phyloP scores from a whole-genome alignment of 2,329 filamentous ascomycete species.

The Microcyclospora pomicola region DNA sequence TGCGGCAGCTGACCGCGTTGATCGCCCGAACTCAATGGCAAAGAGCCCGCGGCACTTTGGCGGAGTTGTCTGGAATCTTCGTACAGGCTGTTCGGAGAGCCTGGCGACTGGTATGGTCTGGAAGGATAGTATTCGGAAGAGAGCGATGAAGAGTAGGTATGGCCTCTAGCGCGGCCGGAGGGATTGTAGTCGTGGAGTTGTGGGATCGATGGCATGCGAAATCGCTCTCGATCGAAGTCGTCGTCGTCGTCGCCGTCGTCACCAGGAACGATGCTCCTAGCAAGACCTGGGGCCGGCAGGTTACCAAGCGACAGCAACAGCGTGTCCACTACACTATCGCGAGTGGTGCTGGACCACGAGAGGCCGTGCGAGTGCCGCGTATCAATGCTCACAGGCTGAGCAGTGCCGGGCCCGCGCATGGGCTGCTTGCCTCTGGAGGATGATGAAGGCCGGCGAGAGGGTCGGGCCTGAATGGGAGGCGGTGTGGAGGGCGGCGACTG shows the following conservation, averaged over 20 bases:
- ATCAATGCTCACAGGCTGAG: not conserved
- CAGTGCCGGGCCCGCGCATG: not conserved
- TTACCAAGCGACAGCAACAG: constrained; percentile 90
- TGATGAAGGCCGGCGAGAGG: not conserved
- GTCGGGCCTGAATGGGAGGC: not conserved
- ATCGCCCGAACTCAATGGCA: too few species aligned
- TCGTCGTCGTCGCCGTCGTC: constrained; percentile 7
- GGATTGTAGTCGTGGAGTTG: constrained; percentile 12
- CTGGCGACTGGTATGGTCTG: constrained; percentile 10
- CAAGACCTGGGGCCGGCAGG: constrained; percentile 35
- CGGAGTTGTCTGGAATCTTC: too few species aligned
- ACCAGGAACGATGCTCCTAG: constrained; percentile 15
- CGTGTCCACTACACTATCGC: constrained; percentile 87
- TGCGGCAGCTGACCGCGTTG: too few species aligned
- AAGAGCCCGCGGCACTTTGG: too few species aligned
- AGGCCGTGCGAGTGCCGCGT: constrained; percentile 62
- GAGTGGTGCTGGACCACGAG: constrained; percentile 63
- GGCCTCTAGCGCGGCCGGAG: constrained; percentile 36
- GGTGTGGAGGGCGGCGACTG: constrained; percentile 3
- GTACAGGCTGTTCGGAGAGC: constrained; percentile 13
- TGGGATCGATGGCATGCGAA: constrained; percentile 9
- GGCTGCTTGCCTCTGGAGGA: constrained; percentile 10
- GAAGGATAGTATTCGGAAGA: constrained; percentile 42
- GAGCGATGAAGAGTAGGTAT: constrained; percentile 46
- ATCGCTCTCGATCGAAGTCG: constrained; percentile 23